A percentile compares a stretch with the other conserved stretches of the same genome.
Evolutionary conservation across 257 asterid genomes (phyloP).

Genomic region (Striga asiatica): DNA sequence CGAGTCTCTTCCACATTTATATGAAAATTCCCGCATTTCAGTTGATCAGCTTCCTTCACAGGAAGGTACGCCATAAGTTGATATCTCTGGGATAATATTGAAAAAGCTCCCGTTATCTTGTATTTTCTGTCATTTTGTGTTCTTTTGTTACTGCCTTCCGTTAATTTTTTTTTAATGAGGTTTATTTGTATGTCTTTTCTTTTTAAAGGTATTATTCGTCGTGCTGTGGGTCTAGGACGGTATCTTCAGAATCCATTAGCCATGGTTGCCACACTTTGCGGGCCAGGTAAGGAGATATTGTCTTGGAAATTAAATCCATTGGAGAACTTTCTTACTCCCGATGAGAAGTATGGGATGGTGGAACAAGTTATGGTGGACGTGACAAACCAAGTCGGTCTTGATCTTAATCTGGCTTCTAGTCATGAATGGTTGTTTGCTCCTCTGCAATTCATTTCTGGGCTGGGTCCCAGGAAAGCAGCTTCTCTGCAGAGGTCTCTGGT

Average conservation of each 20-base stretch:
- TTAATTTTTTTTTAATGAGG: background rate
- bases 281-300: constrained; percentile 84
- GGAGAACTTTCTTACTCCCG: constrained; percentile 86
- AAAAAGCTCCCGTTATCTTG: constrained; percentile 4
- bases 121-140: constrained; percentile 19
- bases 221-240: constrained; percentile 96
- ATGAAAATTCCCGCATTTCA: constrained; percentile 87
- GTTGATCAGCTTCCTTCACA: constrained; percentile 93
- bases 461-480: constrained; percentile 95
- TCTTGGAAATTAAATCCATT: constrained; percentile 86
- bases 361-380: constrained; percentile 93
- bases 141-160: constrained; percentile 1
- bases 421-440: constrained; percentile 97
- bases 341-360: constrained; percentile 81
- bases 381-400: constrained; percentile 92
- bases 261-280: constrained; percentile 85
- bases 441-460: constrained; percentile 83
- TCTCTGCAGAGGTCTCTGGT: constrained; percentile 77
- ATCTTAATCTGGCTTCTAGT: constrained; percentile 50
- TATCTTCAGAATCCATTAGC: constrained; percentile 87
- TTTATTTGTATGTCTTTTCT: background rate
- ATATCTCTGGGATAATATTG: constrained; percentile 6
- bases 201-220: constrained; percentile 67
- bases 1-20: constrained; percentile 89
- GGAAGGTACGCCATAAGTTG: constrained; percentile 41